Base-by-base conservation (phyloP, 495 filamentous ascomycete genomes). In the Penicilliopsis zonata region DNA sequence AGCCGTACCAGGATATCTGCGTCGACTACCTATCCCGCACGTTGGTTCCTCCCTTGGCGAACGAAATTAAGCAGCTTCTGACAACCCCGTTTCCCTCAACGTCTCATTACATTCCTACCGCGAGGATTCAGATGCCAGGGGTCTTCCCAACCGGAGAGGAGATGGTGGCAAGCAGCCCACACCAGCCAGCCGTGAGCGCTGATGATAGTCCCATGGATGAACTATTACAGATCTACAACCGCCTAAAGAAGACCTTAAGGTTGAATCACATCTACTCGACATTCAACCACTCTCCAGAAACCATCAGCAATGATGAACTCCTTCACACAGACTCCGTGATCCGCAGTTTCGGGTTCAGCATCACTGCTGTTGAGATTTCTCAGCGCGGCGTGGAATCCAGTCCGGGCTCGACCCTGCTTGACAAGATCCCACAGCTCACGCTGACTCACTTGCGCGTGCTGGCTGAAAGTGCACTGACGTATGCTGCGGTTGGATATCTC, bases 361-460 rank as follows among this genome's bases (percentile, higher is more conserved):
- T 99, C 31, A 74, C 88, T 2, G 76, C 85, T 0, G 75, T 81
- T 4, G 90, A 99, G 53, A 95, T 99, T 35, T 75, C 85, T 27
- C 88, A 94, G 47, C 80, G 90, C 32, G 90, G 92, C 9, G 61
- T 86, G 2, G 79, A 82, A 35, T 78, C 81, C 3, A 74, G 84
- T 24, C 72, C 74, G 20, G 82, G 81, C 13, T 64, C 67, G 43
- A 87, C 80, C 0, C 58, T 95, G 19, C 47, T 96, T n/a, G 81
- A 87, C 38, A 86, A 78, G 43, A 81, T 96, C 17, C 76, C 88
- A 1, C 71, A 83, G 23, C 70, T 92, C 45, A 66, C 74, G 2
- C 53, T 98, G 24, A 86, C 85, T 0, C 86, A 94, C 49, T 64
- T 98, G n/a, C 82, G 86, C 34, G 78, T 99, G 13, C 61, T 94